Evolutionary conservation across 305 asterid genomes (phyloP).

Genomic region (Fraxinus velutina): DNA sequence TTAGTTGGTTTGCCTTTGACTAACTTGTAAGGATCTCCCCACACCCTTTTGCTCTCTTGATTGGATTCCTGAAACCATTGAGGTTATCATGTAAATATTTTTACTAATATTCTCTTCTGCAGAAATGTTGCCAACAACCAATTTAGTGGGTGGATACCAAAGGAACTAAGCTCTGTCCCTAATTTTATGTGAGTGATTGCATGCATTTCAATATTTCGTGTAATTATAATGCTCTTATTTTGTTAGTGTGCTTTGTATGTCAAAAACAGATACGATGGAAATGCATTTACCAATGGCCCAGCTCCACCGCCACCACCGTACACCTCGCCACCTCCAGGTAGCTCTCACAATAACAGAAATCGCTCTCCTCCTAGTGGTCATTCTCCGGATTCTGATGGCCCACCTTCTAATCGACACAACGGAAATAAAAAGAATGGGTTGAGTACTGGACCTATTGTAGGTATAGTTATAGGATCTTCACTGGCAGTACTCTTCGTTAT

Average conservation of each 20-base stretch:
- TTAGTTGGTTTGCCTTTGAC: conserved; percentile 71
- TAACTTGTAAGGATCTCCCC: conserved; percentile 57
- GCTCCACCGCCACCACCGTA: conserved; percentile 95
- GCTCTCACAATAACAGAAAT: conserved; percentile 39
- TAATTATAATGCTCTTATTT: neutral
- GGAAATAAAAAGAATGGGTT: conserved; percentile 49
- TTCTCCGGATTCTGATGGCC: conserved; percentile 42
- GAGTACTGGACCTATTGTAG: conserved; percentile 64
- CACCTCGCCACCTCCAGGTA: conserved; percentile 82
- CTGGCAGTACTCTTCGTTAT: conserved; percentile 41
- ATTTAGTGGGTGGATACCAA: conserved; percentile 92
- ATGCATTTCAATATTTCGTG: neutral
- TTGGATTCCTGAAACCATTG: conserved; percentile 14
- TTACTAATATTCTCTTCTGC: conserved; percentile 25
- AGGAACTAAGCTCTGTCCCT: conserved; percentile 63
- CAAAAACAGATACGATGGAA: conserved; percentile 67
- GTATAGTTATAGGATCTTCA: conserved; percentile 74
- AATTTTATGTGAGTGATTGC: conserved; percentile 61
- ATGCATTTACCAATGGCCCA: conserved; percentile 71
- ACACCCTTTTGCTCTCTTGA: neutral
- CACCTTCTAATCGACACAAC: conserved; percentile 33
- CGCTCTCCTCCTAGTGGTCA: conserved; percentile 45
- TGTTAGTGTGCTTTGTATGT: conserved; percentile 22
- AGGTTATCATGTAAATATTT: conserved; percentile 3
- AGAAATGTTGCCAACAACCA: conserved; percentile 92